Base-by-base conservation (phyloP, 1,284 basidiomycete genomes). In the Taiwanofungus camphoratus region DNA sequence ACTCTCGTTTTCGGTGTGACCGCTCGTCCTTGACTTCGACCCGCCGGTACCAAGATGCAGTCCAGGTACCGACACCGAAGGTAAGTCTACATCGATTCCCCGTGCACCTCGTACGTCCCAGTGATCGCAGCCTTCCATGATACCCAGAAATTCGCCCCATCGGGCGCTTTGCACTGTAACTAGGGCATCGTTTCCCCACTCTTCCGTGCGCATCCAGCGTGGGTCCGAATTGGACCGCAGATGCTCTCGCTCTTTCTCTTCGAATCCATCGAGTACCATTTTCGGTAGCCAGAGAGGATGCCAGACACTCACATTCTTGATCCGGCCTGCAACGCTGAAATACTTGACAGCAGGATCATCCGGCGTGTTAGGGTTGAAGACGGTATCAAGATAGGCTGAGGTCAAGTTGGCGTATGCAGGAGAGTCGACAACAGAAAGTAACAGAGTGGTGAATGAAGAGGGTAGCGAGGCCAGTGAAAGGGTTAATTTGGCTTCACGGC, bases 281-380 rank as follows among this genome's bases (percentile, higher is more conserved):
- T 98, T 97, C 2, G 95, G 92, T 34, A 98, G 75, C 92, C 94
- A 99, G 38, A 99, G 79, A 0, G 96, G 96, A 63, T 99, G 95
- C 75, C 90, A 88, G 24, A 97, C 72, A 58, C 69, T 81, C 55
- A 96, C 76, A 48, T 76, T 76, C 9, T 71, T 69, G 18, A 82
- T 74, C 11, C 92, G 79, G 0, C 90, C 90, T 0, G 92, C 90
- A 24, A 98, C 81, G 52, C 86, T 91, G 62, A 86, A 94, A 71
- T 99, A 99, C 56, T 88, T 88, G 43, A 99, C 91, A 34, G 70
- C 71, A 1, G 82, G 82, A 53, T 85, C 77, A 58, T 99, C 75
- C 0, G 93, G 95, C 0, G 93, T 97, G 5, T 73, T 61, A 0
- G 94, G 94, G 64, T 99, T 99, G 71, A 99, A 99, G 1, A 84